Base-by-base conservation (phyloP, 169 alveolate genomes). In the Condylostoma magnum region DNA sequence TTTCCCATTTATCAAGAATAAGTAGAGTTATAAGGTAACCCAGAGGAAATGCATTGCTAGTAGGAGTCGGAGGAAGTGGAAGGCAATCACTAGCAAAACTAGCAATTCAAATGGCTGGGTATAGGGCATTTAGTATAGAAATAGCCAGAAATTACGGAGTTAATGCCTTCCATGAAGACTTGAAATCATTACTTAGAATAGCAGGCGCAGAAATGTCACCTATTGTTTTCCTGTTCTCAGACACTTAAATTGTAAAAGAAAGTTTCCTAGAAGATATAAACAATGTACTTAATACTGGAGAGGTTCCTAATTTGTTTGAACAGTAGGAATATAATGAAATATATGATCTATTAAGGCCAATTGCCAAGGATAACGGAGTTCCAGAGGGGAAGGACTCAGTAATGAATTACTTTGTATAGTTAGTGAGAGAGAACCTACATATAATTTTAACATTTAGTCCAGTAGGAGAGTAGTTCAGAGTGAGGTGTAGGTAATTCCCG, bases 31-130 rank as follows among this genome's bases (percentile, higher is more conserved):
- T 93, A 18, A 78, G 91, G 70, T 77, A 87, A 46, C 90, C 94
- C 22, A 80, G 97, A 68, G 97, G 97, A 44, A 93, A 93, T 73
- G 93, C 95, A 27, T 76, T 93, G 10, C 70, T 93, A 43, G 91
- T 93, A 15, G 97, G 97, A 47, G 92, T 93, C 5, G 96, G 96
- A 18, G 97, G 97, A n/a, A 87, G 94, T 2, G 97, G 97, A 18
- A 81, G 97, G 69, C 84, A 91, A 77, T 86, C 94, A 18, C 55
- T 93, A 48, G 93, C 97, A 25, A 80, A 84, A 69, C 82, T 93
- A 6, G 94, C 95, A 34, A 90, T 87, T 8, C 74, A 66, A 46
- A 90, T 91, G 65, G 82, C 79, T 25, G 76, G 75, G 34, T 85
- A 85, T 69, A 83, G 84, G 65, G 79, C 83, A 63, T 82, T 79